Conservation (phyloP, 257 asterid species). For the Phtheirospermum japonicum region DNA sequence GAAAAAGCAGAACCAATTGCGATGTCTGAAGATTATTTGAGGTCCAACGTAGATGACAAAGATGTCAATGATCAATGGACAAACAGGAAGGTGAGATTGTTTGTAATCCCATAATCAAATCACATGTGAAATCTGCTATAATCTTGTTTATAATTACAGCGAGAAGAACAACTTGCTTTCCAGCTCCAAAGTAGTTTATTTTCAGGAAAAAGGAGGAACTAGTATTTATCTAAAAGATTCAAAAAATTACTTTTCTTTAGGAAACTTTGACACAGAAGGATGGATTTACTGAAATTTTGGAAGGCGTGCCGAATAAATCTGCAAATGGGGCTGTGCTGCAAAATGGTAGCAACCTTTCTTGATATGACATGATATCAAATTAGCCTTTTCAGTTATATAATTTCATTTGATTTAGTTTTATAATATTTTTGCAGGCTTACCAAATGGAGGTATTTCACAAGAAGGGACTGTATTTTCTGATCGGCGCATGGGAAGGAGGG, state of each 20-base stretch:
- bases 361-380: constrained; percentile 10
- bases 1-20: constrained; percentile 41
- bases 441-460: constrained; percentile 49
- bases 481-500: constrained; percentile 67
- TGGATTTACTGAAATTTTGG: constrained; percentile 35
- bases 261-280: constrained; percentile 44
- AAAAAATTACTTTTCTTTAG: constrained; percentile 29
- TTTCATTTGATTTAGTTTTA: constrained; percentile 22
- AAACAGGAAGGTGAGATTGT: constrained; percentile 40
- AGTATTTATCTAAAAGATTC: constrained; percentile 2
- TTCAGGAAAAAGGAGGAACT: constrained; percentile 9
- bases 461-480: constrained; percentile 49
- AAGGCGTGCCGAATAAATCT: constrained; percentile 33
- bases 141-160: constrained; percentile 10
- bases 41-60: constrained; percentile 34
- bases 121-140: constrained; percentile 4
- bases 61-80: constrained; percentile 39
- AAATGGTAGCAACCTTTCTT: constrained; percentile 39
- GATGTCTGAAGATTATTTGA: constrained; percentile 31
- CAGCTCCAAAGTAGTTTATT: constrained; percentile 8
- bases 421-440: constrained; percentile 34
- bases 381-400: constrained; percentile 1
- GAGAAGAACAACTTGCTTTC: constrained; percentile 16
- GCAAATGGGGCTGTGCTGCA: constrained; percentile 37
- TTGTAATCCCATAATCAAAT: not conserved